A percentile compares a stretch with the other conserved stretches of the same genome.
Conservation (phyloP, 495 filamentous ascomycete genomes). For the Astrocystis sublimbata region DNA sequence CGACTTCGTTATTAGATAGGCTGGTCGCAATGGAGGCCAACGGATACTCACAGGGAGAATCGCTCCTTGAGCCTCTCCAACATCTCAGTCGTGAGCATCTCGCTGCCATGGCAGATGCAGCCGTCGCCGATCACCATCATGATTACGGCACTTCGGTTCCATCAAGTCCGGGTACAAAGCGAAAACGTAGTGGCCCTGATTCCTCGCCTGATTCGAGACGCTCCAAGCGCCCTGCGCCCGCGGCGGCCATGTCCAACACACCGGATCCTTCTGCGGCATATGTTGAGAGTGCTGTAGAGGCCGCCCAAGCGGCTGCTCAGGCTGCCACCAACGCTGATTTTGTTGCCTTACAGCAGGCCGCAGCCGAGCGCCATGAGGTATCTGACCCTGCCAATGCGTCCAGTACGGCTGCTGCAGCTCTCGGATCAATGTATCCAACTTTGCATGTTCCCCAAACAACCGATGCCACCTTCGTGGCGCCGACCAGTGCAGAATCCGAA, state of each 20-base stretch:
- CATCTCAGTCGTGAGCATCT: constrained; percentile 32
- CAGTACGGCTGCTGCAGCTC: constrained; percentile 71
- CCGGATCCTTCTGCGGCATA: constrained; percentile 42
- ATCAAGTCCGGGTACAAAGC: constrained; percentile 44
- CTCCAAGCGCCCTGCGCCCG: constrained; percentile 44
- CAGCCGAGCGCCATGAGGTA: constrained; percentile 46
- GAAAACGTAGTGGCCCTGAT: constrained; percentile 47
- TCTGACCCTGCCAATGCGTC: constrained; percentile 53
- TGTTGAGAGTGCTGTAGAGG: constrained; percentile 46
- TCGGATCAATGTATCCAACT: constrained; percentile 61
- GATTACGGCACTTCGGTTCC: constrained; percentile 34
- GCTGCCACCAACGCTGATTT: constrained; percentile 48
- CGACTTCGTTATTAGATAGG: constrained; percentile 20
- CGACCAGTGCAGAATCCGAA: constrained; percentile 37
- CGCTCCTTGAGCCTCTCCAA: constrained; percentile 37
- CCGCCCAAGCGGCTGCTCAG: constrained; percentile 48
- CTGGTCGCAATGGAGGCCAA: constrained; percentile 31
- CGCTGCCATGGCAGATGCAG: constrained; percentile 45
- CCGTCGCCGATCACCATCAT: constrained; percentile 46
- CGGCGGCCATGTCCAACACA: constrained; percentile 38
- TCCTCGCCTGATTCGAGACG: constrained; percentile 47
- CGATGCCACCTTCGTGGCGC: constrained; percentile 64
- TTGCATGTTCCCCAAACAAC: constrained; percentile 72
- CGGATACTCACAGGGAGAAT: constrained; percentile 33
- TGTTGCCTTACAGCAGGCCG: constrained; percentile 48